These are phyloP conservation scores for Dactylellina parvicollis DNA, from an alignment of 2,329 filamentous ascomycete genomes.

Conservation along the genomic window DNA sequence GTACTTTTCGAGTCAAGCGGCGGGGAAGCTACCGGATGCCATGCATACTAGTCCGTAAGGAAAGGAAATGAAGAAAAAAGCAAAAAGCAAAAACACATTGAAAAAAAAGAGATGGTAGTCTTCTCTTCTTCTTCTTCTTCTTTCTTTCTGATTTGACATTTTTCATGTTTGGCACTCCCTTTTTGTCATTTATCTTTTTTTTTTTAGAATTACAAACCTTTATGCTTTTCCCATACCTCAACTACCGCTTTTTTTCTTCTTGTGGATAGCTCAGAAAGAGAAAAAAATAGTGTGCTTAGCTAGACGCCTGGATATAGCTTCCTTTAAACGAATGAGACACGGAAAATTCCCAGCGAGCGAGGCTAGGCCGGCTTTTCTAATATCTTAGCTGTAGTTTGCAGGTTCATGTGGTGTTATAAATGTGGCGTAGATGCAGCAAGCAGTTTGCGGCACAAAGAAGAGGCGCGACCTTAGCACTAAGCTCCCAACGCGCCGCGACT, in stretches of 20 bases:
- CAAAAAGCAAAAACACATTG: conserved; percentile 8
- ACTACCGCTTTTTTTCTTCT: conserved; percentile 5
- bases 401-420: too few species aligned
- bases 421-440: too few species aligned
- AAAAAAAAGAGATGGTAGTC: not conserved
- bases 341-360: conserved; percentile 20
- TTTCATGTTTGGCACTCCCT: not conserved
- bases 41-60: conserved; percentile 67
- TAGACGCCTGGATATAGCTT: conserved; percentile 52
- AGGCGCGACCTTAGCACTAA: too few species aligned
- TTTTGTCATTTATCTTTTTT: not conserved
- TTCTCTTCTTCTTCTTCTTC: conserved; percentile 13
- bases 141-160: not conserved
- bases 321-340: conserved; percentile 44
- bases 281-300: conserved; percentile 46
- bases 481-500: too few species aligned
- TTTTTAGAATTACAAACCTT: conserved; percentile 32
- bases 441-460: too few species aligned
- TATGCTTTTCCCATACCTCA: conserved; percentile 9
- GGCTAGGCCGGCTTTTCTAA: too few species aligned
- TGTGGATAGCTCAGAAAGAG: conserved; percentile 41
- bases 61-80: conserved; percentile 20
- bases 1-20: conserved; percentile 94
- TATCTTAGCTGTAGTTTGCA: too few species aligned
- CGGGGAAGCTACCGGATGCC: conserved; percentile 67